phyloP scores from a whole-genome alignment of 1,284 basidiomycete genomes.

The Ceratobasidium sp. region DNA sequence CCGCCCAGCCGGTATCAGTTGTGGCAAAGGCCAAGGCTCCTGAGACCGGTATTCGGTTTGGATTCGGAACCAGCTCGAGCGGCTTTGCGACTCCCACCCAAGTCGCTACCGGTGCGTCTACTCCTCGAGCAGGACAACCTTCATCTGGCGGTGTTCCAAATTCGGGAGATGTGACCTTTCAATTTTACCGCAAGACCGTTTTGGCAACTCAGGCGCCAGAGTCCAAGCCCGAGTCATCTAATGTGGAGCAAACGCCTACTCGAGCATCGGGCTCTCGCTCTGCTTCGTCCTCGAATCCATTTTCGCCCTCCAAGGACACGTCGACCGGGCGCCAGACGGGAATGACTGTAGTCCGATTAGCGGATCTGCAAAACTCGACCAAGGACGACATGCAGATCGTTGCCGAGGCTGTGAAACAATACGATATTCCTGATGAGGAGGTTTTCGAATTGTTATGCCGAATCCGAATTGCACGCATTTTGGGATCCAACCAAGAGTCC shows the following conservation, averaged over 20 bases:
- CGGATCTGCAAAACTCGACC: constrained; percentile 62
- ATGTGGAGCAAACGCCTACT: constrained; percentile 30
- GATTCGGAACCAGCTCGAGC: constrained; percentile 28
- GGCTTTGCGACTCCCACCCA: constrained; percentile 35
- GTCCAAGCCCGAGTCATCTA: constrained; percentile 19
- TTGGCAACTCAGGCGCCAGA: constrained; percentile 18
- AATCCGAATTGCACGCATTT: constrained; percentile 75
- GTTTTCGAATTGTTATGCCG: constrained; percentile 89
- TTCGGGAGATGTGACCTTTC: constrained; percentile 41
- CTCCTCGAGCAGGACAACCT: not conserved
- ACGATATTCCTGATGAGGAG: constrained; percentile 79
- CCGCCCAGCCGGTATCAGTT: constrained; percentile 58
- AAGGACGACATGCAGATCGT: constrained; percentile 75
- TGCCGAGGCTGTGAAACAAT: constrained; percentile 71
- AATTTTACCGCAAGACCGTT: constrained; percentile 44
- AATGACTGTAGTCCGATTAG: constrained; percentile 61
- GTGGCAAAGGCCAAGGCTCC: constrained; percentile 55
- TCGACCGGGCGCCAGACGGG: constrained; percentile 52
- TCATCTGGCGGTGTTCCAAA: constrained; percentile 19
- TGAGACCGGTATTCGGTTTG: constrained; percentile 48
- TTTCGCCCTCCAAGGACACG: constrained; percentile 23
- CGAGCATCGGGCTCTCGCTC: constrained; percentile 18
- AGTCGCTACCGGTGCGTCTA: constrained; percentile 22
- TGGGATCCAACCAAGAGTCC: constrained; percentile 63
- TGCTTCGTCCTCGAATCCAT: constrained; percentile 10